Evolutionary conservation across 176 grass and related monocot genomes (phyloP), one percentile per base, ranked within the genome.

Genomic region (Oryza rufipogon): DNA sequence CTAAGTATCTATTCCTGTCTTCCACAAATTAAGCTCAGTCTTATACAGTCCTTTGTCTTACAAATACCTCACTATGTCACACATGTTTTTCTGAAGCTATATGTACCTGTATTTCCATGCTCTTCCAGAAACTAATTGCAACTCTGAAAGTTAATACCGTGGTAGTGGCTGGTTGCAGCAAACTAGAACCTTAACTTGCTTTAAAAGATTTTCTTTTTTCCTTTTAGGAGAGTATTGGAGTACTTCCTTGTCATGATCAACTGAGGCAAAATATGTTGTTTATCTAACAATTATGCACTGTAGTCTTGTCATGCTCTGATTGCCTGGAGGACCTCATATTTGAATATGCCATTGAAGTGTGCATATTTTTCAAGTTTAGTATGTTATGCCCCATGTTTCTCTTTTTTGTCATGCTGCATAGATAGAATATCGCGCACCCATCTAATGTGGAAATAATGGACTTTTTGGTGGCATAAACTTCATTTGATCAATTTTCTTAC

Each of bases 381-480:
- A 49, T 32, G 30, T 32, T 32, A 74, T 74, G 15, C 33, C 76
- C 39, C 23, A 4, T 70, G 25, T 22, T 78, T 71, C 61, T 70
- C 19, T 73, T 66, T 51, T 12, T 1, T 67, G 49, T 66, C 30
- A 65, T 86, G 5, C 67, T 65, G 45, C 30, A 23, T 19, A 51
- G 42, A 7, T 48, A 80, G 12, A 12, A 74, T 74, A 79, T 32
- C 14, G 16, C 15, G n/a, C 63, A 80, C 47, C 61, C 44, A 80
- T 49, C 7, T 3, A 11, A 45, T 73, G 9, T 4, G n/a, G 7
- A n/a, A 81, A 67, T 61, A 69, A 47, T 38, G 54, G 0, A 56
- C 82, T 65, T 61, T 42, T 13, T 41, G 47, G 67, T 64, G 20
- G 20, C 63, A 78, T 66, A 63, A 28, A 54, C 51, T 79, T 41